Base-by-base conservation (phyloP, 768 basidiomycete species). In the Phaffia tasmanica region DNA sequence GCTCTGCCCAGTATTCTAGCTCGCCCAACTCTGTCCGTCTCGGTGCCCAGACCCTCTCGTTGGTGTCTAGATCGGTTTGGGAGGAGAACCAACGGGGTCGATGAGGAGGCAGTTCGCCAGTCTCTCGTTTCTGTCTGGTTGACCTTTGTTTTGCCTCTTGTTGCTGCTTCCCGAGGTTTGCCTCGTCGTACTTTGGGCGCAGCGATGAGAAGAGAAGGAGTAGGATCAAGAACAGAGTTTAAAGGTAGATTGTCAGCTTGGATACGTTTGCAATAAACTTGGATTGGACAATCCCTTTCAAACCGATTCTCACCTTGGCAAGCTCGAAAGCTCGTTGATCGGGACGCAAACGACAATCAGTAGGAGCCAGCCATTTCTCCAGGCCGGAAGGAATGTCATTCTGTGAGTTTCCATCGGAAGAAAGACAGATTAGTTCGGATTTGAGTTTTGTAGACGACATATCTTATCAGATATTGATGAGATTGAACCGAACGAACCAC, bases 311-410 rank as follows among this genome's bases (percentile, higher is more conserved):
- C 35, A 42, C 93, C 73, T 82, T 80, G 53, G 90, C 93, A 70
- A 85, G 74, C 79, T 98, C 93, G 75, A 98, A 97, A 29, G 93
- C 91, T 30, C 93, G 82, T 75, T 95, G 92, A 74, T 98, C 93
- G 0, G 91, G 91, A 0, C 93, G 83, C 30, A 95, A 76, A 3
- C 94, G 83, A 74, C 92, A 97, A 76, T 98, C 93, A 2, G 93
- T 97, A 1, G 89, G 88, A 32, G 85, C 85, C 1, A 98, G 70
- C 74, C 83, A 89, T 5, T 85, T 84, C 65, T 80, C 80, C 16
- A 97, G 78, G 14, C 84, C 82, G 48, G 79, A 77, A 0, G 90
- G 89, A 67, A 88, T 88, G 73, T 94, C 85, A 73, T 98, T 98
- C 68, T 74, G 64, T 16, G 3, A 8, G 49, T 9, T n/a, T 35